A percentile compares a stretch with the other conserved stretches of the same genome.
phyloP scores from a whole-genome alignment of 148 eudicot species.

The Fagopyrum esculentum region DNA sequence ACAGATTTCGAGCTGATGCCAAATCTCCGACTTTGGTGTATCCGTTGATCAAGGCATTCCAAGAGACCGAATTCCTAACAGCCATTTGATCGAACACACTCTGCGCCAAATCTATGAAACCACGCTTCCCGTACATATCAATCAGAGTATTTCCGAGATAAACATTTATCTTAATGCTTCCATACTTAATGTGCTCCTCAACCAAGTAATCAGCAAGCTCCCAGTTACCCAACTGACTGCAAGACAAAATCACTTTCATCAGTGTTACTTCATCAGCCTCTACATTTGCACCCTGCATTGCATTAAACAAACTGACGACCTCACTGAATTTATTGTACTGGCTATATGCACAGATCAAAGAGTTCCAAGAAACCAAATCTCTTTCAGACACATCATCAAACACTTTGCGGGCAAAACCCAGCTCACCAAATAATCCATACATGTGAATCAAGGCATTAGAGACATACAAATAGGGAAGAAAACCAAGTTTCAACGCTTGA shows the following conservation, averaged over 20 bases:
- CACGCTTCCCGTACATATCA: slow-evolving; percentile 53
- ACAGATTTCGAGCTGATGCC: slow-evolving; percentile 37
- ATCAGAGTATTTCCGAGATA: slow-evolving; percentile 70
- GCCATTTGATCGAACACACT: slow-evolving; percentile 50
- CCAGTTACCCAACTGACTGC: slow-evolving; percentile 46
- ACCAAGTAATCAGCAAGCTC: slow-evolving; percentile 35
- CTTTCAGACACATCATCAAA: slow-evolving; percentile 52
- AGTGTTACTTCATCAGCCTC: slow-evolving; percentile 58
- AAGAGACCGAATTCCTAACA: slow-evolving; percentile 52
- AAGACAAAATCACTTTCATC: slow-evolving; percentile 61
- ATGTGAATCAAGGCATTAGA: slow-evolving; percentile 57
- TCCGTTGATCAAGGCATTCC: slow-evolving; percentile 64
- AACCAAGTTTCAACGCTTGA: slow-evolving; percentile 50
- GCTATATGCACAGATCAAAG: slow-evolving; percentile 69
- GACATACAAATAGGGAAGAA: slow-evolving; percentile 39
- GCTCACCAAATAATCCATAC: slow-evolving; percentile 49
- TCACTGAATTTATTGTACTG: slow-evolving; percentile 33
- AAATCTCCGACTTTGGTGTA: slow-evolving; percentile 49
- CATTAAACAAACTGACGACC: slow-evolving; percentile 40
- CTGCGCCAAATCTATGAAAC: slow-evolving; percentile 37
- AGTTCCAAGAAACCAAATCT: slow-evolving; percentile 80
- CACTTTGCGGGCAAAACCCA: slow-evolving; percentile 41
- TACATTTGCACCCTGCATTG: slow-evolving; percentile 38
- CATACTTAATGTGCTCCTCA: slow-evolving; percentile 36
- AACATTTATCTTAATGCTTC: slow-evolving; percentile 44